Percentiles rank a stretch among this genome's conserved stretches.
These are phyloP conservation scores for Hypoxylon rickii DNA, from an alignment of 495 filamentous ascomycete species.

Conservation along the genomic window DNA sequence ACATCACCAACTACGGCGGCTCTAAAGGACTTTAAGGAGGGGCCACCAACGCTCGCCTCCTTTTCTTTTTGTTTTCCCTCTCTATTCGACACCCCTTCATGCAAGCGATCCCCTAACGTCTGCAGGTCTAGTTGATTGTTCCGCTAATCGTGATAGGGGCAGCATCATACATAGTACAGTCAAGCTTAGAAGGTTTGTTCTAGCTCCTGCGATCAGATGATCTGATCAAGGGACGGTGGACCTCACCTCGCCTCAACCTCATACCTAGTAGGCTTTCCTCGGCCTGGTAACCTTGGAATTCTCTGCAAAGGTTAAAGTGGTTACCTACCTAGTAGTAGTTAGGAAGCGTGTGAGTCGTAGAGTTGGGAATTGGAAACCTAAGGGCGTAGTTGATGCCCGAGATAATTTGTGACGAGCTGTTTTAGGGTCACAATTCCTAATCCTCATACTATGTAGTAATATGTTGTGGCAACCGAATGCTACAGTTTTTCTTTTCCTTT, in stretches of 20 bases:
- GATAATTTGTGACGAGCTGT: conserved; percentile 18
- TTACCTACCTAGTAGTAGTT: too few species aligned
- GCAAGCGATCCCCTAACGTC: conserved; percentile 16
- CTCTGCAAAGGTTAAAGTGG: too few species aligned
- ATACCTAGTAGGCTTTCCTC: not conserved
- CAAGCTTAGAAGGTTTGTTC: not conserved
- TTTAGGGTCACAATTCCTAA: not conserved
- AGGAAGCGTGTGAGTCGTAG: too few species aligned
- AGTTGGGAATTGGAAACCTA: conserved; percentile 1
- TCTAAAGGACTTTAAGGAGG: conserved; percentile 2
- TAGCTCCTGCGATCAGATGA: not conserved
- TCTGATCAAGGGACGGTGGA: conserved; percentile 10
- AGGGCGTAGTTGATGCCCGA: conserved; percentile 9
- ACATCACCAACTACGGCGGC: conserved; percentile 29
- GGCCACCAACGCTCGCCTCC: conserved; percentile 10
- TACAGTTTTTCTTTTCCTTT: conserved; percentile 7
- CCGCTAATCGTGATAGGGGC: not conserved
- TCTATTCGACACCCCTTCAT: conserved; percentile 19
- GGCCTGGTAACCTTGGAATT: not conserved
- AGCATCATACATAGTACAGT: too few species aligned
- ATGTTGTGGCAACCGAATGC: conserved; percentile 18
- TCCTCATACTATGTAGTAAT: conserved; percentile 1
- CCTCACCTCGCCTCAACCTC: not conserved
- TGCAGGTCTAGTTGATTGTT: conserved; percentile 5
- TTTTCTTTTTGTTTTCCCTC: conserved; percentile 9